Evolutionary conservation across 2,329 filamentous ascomycete genomes (phyloP).

Genomic region (Microcyclosporella mali): DNA sequence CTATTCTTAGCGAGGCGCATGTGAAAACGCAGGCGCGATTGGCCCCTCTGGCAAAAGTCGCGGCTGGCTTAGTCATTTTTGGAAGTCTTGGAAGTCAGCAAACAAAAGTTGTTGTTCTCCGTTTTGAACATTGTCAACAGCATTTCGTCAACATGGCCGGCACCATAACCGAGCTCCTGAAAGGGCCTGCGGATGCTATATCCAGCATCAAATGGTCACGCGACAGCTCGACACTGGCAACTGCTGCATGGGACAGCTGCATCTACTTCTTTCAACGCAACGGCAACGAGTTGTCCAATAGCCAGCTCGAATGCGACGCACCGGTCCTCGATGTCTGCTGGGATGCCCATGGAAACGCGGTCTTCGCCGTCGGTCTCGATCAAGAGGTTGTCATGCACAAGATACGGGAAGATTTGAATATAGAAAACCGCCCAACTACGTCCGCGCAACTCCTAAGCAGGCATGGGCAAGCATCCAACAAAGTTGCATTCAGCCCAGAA

Average conservation of each 20-base stretch:
- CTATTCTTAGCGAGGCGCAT: not conserved
- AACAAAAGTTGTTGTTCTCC: too few relatives aligned
- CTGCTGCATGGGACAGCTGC: slow-evolving; percentile 89
- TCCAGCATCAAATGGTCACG: slow-evolving; percentile 83
- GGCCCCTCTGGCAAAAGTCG: too few relatives aligned
- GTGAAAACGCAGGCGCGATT: too few relatives aligned
- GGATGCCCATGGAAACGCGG: slow-evolving; percentile 69
- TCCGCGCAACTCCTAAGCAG: slow-evolving; percentile 55
- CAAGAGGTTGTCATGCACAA: slow-evolving; percentile 73
- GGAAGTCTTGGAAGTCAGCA: too few relatives aligned
- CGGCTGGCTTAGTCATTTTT: too few relatives aligned
- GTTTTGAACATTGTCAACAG: too few relatives aligned
- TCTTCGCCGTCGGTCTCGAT: slow-evolving; percentile 82
- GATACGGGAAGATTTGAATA: too few relatives aligned
- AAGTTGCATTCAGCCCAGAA: slow-evolving; percentile 73
- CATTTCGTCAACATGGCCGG: too few relatives aligned
- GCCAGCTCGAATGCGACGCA: slow-evolving; percentile 54
- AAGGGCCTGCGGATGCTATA: slow-evolving; percentile 79
- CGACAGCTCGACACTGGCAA: slow-evolving; percentile 70
- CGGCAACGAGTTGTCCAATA: slow-evolving; percentile 28
- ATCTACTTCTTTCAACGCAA: slow-evolving; percentile 68
- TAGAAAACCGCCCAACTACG: too few relatives aligned
- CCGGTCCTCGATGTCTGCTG: slow-evolving; percentile 91
- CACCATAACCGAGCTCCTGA: slow-evolving; percentile 56
- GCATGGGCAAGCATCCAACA: slow-evolving; percentile 67